These are phyloP conservation scores for Trichosporon sp. DNA, from an alignment of 1,284 basidiomycete species.

Conservation along the genomic window DNA sequence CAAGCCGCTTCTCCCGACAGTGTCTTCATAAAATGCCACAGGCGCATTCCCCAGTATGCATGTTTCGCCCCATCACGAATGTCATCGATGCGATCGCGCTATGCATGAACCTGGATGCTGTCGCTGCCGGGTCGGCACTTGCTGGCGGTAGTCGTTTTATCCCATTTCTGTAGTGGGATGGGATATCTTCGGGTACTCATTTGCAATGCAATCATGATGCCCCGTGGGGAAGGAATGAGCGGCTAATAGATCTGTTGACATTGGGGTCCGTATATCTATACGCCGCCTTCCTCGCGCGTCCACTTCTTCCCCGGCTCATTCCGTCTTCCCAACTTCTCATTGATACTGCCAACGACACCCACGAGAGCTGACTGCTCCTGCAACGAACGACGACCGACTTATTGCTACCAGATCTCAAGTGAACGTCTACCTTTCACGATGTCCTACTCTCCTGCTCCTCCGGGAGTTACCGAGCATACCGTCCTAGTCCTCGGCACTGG, in stretches of 20 bases:
- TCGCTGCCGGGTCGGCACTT: neutral
- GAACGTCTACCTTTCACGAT: neutral
- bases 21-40: neutral
- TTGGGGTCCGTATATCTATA: neutral
- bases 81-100: neutral
- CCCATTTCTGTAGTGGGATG: neutral
- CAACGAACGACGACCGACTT: neutral
- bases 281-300: neutral
- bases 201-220: neutral
- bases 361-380: too few relatives aligned
- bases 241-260: neutral
- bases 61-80: neutral
- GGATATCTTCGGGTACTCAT: neutral
- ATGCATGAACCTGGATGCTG: neutral
- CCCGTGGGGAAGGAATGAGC: neutral
- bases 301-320: neutral
- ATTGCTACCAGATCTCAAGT: neutral
- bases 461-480: slow-evolving; percentile 3
- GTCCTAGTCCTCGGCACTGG: slow-evolving; percentile 43
- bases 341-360: too few relatives aligned
- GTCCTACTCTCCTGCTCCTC: neutral
- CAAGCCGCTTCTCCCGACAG: neutral
- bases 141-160: neutral
- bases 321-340: neutral
- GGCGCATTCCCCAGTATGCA: neutral